Conservation (phyloP, 1,139 yeast genomes). For the Protomyces pachydermus region DNA sequence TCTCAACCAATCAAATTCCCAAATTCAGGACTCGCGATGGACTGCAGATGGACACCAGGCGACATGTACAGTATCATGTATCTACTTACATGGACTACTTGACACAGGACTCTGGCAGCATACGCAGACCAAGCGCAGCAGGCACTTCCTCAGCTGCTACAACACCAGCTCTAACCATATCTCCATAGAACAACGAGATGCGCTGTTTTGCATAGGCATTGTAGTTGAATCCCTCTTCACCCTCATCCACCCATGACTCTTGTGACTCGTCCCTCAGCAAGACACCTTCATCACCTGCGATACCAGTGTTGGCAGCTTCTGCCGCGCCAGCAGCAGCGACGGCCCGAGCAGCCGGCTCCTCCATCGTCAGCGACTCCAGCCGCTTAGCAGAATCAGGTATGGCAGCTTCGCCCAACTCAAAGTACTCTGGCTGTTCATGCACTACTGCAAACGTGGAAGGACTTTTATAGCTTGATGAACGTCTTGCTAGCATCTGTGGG, state of each 20-base stretch:
- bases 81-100: not conserved
- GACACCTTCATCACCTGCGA: not conserved
- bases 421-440: slow-evolving; percentile 20
- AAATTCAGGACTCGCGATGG: no score
- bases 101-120: not conserved
- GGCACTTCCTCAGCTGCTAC: slow-evolving; percentile 34
- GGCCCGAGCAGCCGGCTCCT: not conserved
- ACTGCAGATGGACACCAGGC: no score
- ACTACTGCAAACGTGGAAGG: slow-evolving; percentile 27
- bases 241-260: slow-evolving; percentile 38
- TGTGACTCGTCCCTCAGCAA: not conserved
- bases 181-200: slow-evolving; percentile 67
- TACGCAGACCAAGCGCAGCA: not conserved
- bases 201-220: slow-evolving; percentile 71
- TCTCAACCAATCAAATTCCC: no score
- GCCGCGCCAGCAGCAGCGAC: not conserved
- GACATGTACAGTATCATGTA: no score
- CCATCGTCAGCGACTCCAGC: not conserved
- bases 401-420: slow-evolving; percentile 29
- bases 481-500: slow-evolving; percentile 1
- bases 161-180: slow-evolving; percentile 60
- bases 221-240: slow-evolving; percentile 67
- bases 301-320: not conserved
- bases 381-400: not conserved
- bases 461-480: slow-evolving; percentile 3